Conservation (phyloP, 202 grass and related monocot genomes). For the Bolboschoenoplectus hybrid region DNA sequence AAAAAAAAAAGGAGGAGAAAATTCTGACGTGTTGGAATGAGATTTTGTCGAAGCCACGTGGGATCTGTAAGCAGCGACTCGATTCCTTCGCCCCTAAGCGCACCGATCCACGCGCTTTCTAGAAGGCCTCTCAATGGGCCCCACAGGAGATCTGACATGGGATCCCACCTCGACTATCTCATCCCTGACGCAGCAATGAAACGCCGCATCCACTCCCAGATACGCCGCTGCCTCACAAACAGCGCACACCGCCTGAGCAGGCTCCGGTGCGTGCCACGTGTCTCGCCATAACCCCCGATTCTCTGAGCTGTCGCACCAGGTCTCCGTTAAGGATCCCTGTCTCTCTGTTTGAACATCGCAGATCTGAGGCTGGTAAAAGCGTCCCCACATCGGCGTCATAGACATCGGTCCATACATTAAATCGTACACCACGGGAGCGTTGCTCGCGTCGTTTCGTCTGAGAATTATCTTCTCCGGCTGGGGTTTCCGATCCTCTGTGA, state of each 20-base stretch:
- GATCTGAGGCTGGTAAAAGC: constrained; percentile 52
- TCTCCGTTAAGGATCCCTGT: not conserved
- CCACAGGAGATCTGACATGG: constrained; percentile 58
- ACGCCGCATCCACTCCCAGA: constrained; percentile 45
- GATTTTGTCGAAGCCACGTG: not conserved
- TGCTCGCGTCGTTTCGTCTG: constrained; percentile 38
- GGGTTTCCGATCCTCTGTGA: not conserved
- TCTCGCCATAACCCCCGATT: constrained; percentile 34
- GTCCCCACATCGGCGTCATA: constrained; percentile 45
- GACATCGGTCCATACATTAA: not conserved
- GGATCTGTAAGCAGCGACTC: not conserved
- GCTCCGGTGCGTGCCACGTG: not conserved
- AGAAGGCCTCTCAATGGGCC: constrained; percentile 70
- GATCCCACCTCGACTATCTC: constrained; percentile 47
- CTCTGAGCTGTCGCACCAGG: not conserved
- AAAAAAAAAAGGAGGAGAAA: not conserved
- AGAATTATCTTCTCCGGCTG: constrained; percentile 62
- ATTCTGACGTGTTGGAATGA: not conserved
- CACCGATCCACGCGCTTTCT: constrained; percentile 40
- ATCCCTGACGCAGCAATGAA: constrained; percentile 86
- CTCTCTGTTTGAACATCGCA: constrained; percentile 55
- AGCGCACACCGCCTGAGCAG: constrained; percentile 36
- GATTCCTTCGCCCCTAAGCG: constrained; percentile 29
- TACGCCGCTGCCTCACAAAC: constrained; percentile 66
- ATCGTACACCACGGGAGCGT: constrained; percentile 10